phyloP scores from a whole-genome alignment of 768 basidiomycete species.

The Nidularia sp. region DNA sequence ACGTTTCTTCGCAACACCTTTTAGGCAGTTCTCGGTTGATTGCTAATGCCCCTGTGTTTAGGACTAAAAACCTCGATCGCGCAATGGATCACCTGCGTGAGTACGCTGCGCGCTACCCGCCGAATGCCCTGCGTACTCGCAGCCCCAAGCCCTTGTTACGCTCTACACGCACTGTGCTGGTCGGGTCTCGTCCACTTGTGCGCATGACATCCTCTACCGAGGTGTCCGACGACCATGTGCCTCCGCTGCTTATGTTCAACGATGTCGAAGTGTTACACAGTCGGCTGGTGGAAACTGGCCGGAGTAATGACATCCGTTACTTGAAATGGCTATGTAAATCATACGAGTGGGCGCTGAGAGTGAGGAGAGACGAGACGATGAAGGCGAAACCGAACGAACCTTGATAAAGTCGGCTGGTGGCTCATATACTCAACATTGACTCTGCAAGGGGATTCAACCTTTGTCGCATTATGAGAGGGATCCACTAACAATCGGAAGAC shows the following conservation, averaged over 20 bases:
- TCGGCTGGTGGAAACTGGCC: slow-evolving; percentile 46
- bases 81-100: slow-evolving; percentile 54
- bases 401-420: too few relatives aligned
- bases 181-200: slow-evolving; percentile 60
- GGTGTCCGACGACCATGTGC: slow-evolving; percentile 73
- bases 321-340: slow-evolving; percentile 71
- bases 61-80: slow-evolving; percentile 44
- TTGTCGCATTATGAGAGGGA: too few relatives aligned
- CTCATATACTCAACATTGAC: too few relatives aligned
- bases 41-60: slow-evolving; percentile 14
- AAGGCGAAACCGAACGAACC: slow-evolving; percentile 11
- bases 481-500: too few relatives aligned
- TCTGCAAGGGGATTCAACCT: too few relatives aligned
- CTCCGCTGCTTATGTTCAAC: slow-evolving; percentile 71
- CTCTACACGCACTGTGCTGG: slow-evolving; percentile 55
- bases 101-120: slow-evolving; percentile 67
- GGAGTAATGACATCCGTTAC: slow-evolving; percentile 52
- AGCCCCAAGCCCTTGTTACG: slow-evolving; percentile 43
- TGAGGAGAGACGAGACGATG: slow-evolving; percentile 50
- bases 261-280: slow-evolving; percentile 83
- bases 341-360: slow-evolving; percentile 66
- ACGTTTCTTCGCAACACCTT: slow-evolving; percentile 19
- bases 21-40: background rate
- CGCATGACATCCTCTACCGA: slow-evolving; percentile 57
- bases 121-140: slow-evolving; percentile 39